Percentiles rank a stretch among this genome's conserved stretches.
Conservation (phyloP, 2,329 filamentous ascomycete species). For the Amphichorda felina region DNA sequence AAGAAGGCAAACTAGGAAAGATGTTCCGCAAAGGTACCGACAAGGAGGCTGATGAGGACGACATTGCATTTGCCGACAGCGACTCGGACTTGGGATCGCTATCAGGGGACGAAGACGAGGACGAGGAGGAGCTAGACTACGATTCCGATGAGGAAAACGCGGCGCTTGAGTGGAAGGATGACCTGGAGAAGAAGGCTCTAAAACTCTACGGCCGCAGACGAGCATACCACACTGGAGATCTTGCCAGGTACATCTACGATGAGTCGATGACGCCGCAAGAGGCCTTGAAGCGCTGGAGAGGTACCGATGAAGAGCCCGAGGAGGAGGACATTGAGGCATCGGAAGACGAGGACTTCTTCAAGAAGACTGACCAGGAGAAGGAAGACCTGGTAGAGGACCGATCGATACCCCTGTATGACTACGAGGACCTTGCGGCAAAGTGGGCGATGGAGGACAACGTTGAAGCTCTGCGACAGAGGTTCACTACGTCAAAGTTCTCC, state of each 20-base stretch:
- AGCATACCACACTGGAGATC: slow-evolving; percentile 67
- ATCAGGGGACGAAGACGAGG: slow-evolving; percentile 42
- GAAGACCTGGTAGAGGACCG: slow-evolving; percentile 72
- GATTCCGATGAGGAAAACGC: slow-evolving; percentile 58
- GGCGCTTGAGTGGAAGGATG: slow-evolving; percentile 75
- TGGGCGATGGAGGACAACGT: slow-evolving; percentile 76
- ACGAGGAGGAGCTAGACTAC: slow-evolving; percentile 30
- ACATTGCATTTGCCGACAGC: slow-evolving; percentile 86
- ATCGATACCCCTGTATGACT: slow-evolving; percentile 67
- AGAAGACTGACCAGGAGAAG: slow-evolving; percentile 48
- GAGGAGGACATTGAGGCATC: slow-evolving; percentile 49
- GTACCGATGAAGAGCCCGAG: slow-evolving; percentile 42
- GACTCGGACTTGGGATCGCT: slow-evolving; percentile 92
- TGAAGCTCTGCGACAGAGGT: slow-evolving; percentile 60
- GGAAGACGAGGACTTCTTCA: slow-evolving; percentile 54
- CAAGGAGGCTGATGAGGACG: slow-evolving; percentile 46
- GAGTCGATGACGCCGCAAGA: slow-evolving; percentile 62
- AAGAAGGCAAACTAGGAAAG: slow-evolving; percentile 46
- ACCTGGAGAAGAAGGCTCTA: slow-evolving; percentile 65
- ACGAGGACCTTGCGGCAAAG: slow-evolving; percentile 68
- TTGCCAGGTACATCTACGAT: slow-evolving; percentile 85
- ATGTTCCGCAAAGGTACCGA: slow-evolving; percentile 43
- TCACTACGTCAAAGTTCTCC: slow-evolving; percentile 55
- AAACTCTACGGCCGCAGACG: slow-evolving; percentile 57
- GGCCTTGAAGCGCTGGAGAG: slow-evolving; percentile 70